phyloP scores from a whole-genome alignment of 2,329 filamentous ascomycete genomes.

The Xylaria sp. region DNA sequence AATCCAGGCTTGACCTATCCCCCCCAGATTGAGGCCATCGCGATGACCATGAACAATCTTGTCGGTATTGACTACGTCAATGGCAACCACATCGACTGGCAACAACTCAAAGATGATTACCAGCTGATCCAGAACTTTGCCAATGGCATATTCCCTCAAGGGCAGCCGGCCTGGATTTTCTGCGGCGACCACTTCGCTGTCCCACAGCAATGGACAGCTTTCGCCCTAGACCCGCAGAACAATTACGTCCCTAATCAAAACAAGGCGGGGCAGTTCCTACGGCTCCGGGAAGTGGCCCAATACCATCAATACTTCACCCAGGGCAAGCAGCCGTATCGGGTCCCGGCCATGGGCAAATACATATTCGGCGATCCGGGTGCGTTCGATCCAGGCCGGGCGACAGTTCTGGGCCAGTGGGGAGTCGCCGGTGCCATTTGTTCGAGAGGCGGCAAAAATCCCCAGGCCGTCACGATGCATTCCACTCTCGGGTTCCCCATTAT shows the following conservation, averaged over 20 bases:
- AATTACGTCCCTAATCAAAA: neutral
- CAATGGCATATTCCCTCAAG: constrained; percentile 6
- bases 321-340: neutral
- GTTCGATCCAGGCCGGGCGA: constrained; percentile 4
- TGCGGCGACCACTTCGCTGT: constrained; percentile 18
- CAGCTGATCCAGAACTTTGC: constrained; percentile 2
- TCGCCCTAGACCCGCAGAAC: neutral
- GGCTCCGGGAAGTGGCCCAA: neutral
- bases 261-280: neutral
- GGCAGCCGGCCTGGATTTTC: constrained; percentile 13
- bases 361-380: neutral
- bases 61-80: constrained; percentile 7
- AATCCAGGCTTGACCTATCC: neutral
- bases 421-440: constrained; percentile 12
- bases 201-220: constrained; percentile 17
- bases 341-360: constrained; percentile 8
- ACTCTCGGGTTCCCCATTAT: constrained; percentile 9
- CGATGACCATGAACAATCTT: constrained; percentile 11
- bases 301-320: neutral
- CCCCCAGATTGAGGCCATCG: neutral
- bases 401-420: neutral
- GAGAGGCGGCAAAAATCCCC: neutral
- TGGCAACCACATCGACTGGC: neutral
- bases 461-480: constrained; percentile 9
- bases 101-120: neutral